These are phyloP conservation scores for Aspergillus quadricinctus DNA, from an alignment of 2,329 filamentous ascomycete species.

Conservation along the genomic window DNA sequence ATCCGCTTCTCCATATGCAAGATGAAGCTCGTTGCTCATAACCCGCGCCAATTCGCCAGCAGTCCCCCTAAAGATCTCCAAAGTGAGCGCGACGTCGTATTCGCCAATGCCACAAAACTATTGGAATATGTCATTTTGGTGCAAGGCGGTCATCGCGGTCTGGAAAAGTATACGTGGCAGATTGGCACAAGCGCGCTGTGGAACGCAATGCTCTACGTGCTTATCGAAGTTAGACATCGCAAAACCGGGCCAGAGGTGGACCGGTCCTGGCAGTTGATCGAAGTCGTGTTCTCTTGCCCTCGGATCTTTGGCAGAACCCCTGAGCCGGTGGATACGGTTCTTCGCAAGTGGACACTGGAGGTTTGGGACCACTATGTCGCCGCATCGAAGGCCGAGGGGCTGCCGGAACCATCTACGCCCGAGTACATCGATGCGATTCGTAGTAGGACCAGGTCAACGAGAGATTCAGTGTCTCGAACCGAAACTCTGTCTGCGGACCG, in stretches of 20 bases:
- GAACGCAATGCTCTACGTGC: constrained; percentile 28
- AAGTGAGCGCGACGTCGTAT: background rate
- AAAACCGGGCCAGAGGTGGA: constrained; percentile 26
- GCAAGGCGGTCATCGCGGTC: background rate
- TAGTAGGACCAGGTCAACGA: too few relatives aligned
- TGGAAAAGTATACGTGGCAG: constrained; percentile 23
- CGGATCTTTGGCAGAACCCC: background rate
- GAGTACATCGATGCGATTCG: too few relatives aligned
- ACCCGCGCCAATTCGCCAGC: background rate
- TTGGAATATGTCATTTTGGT: background rate
- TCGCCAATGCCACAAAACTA: background rate
- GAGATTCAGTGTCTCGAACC: too few relatives aligned
- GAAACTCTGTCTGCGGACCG: too few relatives aligned
- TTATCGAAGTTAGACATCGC: constrained; percentile 24
- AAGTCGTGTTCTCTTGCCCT: too few relatives aligned
- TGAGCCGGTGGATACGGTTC: constrained; percentile 20
- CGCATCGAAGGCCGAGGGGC: constrained; percentile 13
- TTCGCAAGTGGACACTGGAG: constrained; percentile 25
- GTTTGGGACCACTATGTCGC: constrained; percentile 23
- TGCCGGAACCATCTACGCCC: constrained; percentile 4
- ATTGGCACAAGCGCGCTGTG: constrained; percentile 26
- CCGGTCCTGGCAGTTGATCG: constrained; percentile 13
- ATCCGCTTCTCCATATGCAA: constrained; percentile 52
- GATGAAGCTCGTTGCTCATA: background rate
- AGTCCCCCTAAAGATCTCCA: background rate